These are phyloP conservation scores for Zizania palustris DNA, from an alignment of 202 grass and related monocot species.

Conservation along the genomic window DNA sequence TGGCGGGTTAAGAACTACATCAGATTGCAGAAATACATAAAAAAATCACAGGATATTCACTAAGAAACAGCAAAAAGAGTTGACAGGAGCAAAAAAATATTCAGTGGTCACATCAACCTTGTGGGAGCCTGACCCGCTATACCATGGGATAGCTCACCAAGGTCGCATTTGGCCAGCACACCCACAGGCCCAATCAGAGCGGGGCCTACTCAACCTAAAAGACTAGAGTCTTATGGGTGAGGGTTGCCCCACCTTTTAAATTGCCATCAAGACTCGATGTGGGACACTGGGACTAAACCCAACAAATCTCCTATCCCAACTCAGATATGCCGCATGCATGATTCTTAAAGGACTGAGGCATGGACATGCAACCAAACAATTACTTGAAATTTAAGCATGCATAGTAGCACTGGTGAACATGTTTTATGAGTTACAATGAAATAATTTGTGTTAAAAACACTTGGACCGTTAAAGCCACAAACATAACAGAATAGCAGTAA, in stretches of 20 bases:
- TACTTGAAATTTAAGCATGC: conserved; percentile 23
- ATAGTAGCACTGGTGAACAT: conserved; percentile 29
- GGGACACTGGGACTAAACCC: too few species aligned
- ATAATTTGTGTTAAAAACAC: not conserved
- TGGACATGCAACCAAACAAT: conserved; percentile 7
- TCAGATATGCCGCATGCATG: not conserved
- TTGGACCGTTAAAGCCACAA: conserved; percentile 14
- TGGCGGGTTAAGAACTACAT: conserved; percentile 79
- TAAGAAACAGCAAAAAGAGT: conserved; percentile 29
- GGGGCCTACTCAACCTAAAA: too few species aligned
- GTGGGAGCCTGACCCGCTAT: too few species aligned
- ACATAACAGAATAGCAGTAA: not conserved
- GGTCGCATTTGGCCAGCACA: too few species aligned
- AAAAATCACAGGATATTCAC: not conserved
- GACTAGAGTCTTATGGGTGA: too few species aligned
- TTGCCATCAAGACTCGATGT: too few species aligned
- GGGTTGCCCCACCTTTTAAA: not conserved
- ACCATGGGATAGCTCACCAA: too few species aligned
- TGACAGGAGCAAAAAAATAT: not conserved
- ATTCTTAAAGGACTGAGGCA: too few species aligned
- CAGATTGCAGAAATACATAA: conserved; percentile 17
- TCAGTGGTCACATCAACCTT: too few species aligned
- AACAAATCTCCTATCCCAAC: not conserved
- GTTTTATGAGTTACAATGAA: not conserved
- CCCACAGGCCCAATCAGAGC: too few species aligned